phyloP scores from a whole-genome alignment of 129 eudicot genomes.

The Chrysanthemum lavandulifolium region DNA sequence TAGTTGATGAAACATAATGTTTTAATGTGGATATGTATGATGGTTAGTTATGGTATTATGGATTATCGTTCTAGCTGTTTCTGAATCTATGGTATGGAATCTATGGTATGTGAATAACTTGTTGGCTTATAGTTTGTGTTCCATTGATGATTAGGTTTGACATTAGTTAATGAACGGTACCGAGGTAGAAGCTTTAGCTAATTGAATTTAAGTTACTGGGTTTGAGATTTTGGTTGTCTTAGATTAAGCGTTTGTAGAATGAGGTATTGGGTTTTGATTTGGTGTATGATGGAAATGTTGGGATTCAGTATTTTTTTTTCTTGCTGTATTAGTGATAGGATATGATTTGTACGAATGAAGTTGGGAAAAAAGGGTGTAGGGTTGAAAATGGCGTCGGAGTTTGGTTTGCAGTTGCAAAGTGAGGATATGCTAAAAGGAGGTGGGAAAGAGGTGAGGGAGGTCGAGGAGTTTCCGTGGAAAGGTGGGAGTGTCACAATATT shows the following conservation, averaged over 20 bases:
- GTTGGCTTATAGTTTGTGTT: not conserved
- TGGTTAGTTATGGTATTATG: no score
- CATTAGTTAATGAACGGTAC: constrained; percentile 1
- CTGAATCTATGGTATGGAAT: no score
- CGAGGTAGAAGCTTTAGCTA: constrained; percentile 9
- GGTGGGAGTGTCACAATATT: constrained; percentile 43
- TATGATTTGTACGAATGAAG: not conserved
- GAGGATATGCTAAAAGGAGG: constrained; percentile 57
- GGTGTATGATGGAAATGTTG: not conserved
- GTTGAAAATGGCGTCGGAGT: constrained; percentile 75
- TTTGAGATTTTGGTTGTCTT: constrained; percentile 9
- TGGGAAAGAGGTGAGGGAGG: constrained; percentile 41
- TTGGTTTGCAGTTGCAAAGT: constrained; percentile 80
- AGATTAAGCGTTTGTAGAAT: constrained; percentile 3
- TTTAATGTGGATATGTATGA: no score
- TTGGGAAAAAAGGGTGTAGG: constrained; percentile 52
- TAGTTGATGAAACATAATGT: no score
- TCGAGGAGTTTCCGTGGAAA: constrained; percentile 86
- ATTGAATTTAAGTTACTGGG: not conserved
- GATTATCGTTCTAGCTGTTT: no score
- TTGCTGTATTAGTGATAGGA: not conserved
- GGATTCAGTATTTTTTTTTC: not conserved
- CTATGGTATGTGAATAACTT: no score
- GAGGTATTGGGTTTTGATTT: not conserved
- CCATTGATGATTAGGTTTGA: constrained; percentile 1